Conservation (phyloP, 1,139 yeast genomes). For the Geotrichum europaeum region DNA sequence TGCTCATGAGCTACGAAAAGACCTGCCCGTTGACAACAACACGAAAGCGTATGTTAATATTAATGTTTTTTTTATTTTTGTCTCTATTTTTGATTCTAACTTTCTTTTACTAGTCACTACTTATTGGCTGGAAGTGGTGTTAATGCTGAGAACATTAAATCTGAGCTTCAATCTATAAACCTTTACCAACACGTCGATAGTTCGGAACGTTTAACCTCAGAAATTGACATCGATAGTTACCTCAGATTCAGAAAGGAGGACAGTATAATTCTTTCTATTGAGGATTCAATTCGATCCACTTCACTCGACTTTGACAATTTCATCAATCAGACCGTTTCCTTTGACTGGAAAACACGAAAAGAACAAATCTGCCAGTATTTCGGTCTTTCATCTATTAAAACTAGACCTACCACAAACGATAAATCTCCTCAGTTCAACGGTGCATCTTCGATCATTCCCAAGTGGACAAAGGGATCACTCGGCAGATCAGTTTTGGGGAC, state of each 20-base stretch:
- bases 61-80: neutral
- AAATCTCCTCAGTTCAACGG: neutral
- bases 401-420: constrained; percentile 1
- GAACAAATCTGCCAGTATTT: constrained; percentile 65
- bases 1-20: constrained; percentile 54
- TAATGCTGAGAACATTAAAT: constrained; percentile 79
- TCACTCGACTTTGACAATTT: constrained; percentile 77
- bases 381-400: constrained; percentile 40
- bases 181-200: constrained; percentile 28
- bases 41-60: constrained; percentile 55
- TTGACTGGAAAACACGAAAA: constrained; percentile 80
- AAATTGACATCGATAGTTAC: constrained; percentile 29
- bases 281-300: constrained; percentile 66
- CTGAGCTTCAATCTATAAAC: constrained; percentile 41
- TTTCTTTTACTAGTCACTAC: constrained; percentile 45
- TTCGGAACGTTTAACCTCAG: constrained; percentile 10
- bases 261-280: constrained; percentile 74
- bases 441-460: constrained; percentile 1
- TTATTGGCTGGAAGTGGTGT: constrained; percentile 85
- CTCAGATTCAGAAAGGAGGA: constrained; percentile 71
- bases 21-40: constrained; percentile 43
- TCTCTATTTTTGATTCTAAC: neutral
- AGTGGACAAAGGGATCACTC: constrained; percentile 32
- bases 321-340: constrained; percentile 62
- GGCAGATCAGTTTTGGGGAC: constrained; percentile 36